Conservation (phyloP, 495 filamentous ascomycete species). For the Podospora bellae-mahoneyi region DNA sequence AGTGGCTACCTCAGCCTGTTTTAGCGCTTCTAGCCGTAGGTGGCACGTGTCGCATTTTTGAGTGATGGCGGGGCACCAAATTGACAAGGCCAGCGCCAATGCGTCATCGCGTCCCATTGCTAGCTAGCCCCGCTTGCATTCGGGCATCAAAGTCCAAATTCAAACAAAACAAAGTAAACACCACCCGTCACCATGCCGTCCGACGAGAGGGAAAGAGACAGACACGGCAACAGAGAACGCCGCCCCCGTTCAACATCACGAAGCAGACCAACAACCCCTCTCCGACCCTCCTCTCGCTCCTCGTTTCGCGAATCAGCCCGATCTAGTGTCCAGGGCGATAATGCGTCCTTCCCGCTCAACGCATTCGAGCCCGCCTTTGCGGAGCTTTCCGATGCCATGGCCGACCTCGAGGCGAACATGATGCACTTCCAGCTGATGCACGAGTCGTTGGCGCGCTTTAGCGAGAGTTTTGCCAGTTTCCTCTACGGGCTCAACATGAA, state of each 20-base stretch:
- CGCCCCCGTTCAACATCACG: constrained; percentile 48
- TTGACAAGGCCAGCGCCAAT: neutral
- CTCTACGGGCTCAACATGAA: constrained; percentile 98
- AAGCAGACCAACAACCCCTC: constrained; percentile 87
- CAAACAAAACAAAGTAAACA: constrained; percentile 8
- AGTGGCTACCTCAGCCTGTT: neutral
- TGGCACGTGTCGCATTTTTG: constrained; percentile 1
- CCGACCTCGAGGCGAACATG: constrained; percentile 93
- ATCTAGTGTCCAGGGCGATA: constrained; percentile 52
- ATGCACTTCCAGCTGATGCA: constrained; percentile 97
- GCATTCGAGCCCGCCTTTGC: constrained; percentile 83
- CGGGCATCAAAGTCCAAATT: neutral
- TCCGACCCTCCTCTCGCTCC: constrained; percentile 85
- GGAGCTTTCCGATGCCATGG: constrained; percentile 90
- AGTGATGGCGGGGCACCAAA: neutral
- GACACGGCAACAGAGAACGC: constrained; percentile 9
- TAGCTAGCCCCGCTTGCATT: constrained; percentile 5
- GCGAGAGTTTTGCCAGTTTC: constrained; percentile 93
- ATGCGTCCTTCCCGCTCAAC: constrained; percentile 69
- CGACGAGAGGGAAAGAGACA: neutral
- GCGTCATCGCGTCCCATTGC: constrained; percentile 1
- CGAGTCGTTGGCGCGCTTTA: constrained; percentile 89
- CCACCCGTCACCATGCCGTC: constrained; percentile 21
- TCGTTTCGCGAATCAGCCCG: constrained; percentile 69
- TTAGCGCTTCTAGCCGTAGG: neutral